Conservation (phyloP, 1,284 basidiomycete species). For the Naganishia albida region DNA sequence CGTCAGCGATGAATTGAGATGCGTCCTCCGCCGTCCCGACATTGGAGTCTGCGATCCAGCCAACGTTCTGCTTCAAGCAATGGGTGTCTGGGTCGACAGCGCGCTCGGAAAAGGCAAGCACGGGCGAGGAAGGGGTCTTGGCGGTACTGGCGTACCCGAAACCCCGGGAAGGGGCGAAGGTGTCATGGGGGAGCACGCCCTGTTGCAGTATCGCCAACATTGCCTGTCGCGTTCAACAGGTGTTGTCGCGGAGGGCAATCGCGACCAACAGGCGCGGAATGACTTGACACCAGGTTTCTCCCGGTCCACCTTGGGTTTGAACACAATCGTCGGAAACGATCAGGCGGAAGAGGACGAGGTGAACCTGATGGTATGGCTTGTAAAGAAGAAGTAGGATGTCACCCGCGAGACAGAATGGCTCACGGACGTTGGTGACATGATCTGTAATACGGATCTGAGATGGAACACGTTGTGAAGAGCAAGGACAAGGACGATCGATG, state of each 20-base stretch:
- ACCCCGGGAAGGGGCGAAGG: slow-evolving; percentile 11
- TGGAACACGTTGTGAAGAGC: no score
- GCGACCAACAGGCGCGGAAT: neutral
- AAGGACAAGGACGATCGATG: no score
- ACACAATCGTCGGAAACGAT: no score
- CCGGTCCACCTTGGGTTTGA: neutral
- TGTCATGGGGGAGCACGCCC: slow-evolving; percentile 17
- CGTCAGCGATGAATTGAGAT: slow-evolving; percentile 34
- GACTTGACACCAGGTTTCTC: neutral
- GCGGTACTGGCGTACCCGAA: neutral
- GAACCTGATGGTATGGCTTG: slow-evolving; percentile 17
- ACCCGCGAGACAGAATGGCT: neutral
- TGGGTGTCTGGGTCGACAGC: slow-evolving; percentile 32
- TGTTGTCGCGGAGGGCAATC: no score
- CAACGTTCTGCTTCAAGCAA: slow-evolving; percentile 20
- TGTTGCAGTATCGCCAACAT: neutral
- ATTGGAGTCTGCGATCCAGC: slow-evolving; percentile 1
- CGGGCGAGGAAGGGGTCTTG: slow-evolving; percentile 21
- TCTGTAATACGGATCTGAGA: no score
- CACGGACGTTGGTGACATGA: neutral
- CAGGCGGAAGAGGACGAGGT: slow-evolving; percentile 12
- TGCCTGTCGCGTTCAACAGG: no score
- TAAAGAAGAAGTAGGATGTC: slow-evolving; percentile 2
- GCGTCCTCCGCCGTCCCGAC: slow-evolving; percentile 29
- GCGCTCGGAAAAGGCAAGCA: slow-evolving; percentile 32